phyloP scores from a whole-genome alignment of 2,329 filamentous ascomycete genomes.

The Ophiosphaerella korrae region DNA sequence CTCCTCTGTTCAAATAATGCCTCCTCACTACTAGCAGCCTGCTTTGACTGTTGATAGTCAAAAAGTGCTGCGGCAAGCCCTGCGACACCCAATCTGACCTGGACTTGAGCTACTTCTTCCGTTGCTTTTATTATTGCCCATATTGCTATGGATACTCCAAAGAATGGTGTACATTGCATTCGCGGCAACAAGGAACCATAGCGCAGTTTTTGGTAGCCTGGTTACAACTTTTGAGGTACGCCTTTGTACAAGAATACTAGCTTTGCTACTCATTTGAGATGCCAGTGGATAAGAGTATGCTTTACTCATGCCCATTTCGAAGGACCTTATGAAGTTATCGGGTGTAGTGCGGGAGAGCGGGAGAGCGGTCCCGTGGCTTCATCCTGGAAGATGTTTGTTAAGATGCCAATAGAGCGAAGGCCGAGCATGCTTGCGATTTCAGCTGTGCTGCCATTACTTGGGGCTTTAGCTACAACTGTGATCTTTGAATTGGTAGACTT shows the following conservation, averaged over 20 bases:
- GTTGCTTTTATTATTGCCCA: constrained; percentile 7
- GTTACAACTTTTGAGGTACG: constrained; percentile 17
- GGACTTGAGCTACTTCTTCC: constrained; percentile 15
- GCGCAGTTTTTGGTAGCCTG: constrained; percentile 10
- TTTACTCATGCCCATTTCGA: constrained; percentile 13
- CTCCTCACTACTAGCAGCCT: no score
- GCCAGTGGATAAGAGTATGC: constrained; percentile 10
- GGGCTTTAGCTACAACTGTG: neutral
- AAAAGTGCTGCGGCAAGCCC: no score
- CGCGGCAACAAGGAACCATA: constrained; percentile 20
- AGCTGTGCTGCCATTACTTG: constrained; percentile 16
- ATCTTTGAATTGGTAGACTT: neutral
- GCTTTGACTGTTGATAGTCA: no score
- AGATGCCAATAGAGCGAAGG: neutral
- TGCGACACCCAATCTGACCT: constrained; percentile 11
- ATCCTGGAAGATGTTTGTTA: constrained; percentile 2
- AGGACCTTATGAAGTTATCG: constrained; percentile 9
- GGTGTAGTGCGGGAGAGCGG: constrained; percentile 3
- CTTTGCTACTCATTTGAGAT: constrained; percentile 4
- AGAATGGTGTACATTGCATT: constrained; percentile 13
- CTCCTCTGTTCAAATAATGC: no score
- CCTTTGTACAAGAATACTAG: constrained; percentile 6
- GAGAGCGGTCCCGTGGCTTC: neutral
- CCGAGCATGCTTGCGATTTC: constrained; percentile 13
- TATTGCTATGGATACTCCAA: constrained; percentile 7